phyloP scores from a whole-genome alignment of 805 yeast genomes.

The Yarrowia bubula region DNA sequence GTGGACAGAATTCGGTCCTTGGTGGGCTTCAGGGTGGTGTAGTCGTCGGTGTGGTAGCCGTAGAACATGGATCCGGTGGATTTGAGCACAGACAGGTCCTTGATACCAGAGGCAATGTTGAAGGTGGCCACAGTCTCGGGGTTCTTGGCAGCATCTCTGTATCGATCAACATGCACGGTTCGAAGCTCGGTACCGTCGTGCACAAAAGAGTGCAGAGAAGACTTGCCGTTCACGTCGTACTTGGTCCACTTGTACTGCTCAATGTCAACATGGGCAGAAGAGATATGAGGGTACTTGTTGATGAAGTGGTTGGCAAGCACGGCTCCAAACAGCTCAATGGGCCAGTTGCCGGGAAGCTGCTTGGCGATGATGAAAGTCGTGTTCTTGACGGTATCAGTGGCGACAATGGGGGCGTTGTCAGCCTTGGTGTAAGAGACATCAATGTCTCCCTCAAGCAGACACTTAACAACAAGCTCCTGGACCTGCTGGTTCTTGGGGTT shows the following conservation, averaged over 20 bases:
- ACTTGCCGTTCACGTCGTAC: conserved; percentile 65
- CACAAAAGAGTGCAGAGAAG: conserved; percentile 77
- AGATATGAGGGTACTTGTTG: conserved; percentile 70
- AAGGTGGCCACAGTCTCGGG: conserved; percentile 44
- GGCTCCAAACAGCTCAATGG: conserved; percentile 86
- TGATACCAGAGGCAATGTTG: conserved; percentile 63
- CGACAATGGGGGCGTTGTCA: conserved; percentile 84
- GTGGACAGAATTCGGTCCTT: conserved; percentile 84
- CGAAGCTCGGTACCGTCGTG: conserved; percentile 84
- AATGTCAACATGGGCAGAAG: conserved; percentile 65
- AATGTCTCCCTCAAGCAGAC: conserved; percentile 72
- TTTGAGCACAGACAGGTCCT: conserved; percentile 80
- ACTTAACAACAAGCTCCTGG: conserved; percentile 78
- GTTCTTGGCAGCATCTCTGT: conserved; percentile 31
- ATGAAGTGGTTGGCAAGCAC: conserved; percentile 80
- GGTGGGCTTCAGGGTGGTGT: conserved; percentile 82
- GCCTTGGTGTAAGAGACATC: conserved; percentile 83
- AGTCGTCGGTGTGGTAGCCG: conserved; percentile 82
- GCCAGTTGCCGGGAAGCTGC: conserved; percentile 73
- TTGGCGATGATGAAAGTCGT: conserved; percentile 82
- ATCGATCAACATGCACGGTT: conserved; percentile 44
- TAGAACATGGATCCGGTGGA: conserved; percentile 91
- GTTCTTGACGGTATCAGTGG: conserved; percentile 92
- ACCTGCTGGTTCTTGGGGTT: conserved; percentile 77
- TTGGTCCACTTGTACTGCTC: conserved; percentile 79